A percentile compares a stretch with the other conserved stretches of the same genome.
phyloP scores from a whole-genome alignment of 1,284 basidiomycete species.

The Hymenochaete sp. region DNA sequence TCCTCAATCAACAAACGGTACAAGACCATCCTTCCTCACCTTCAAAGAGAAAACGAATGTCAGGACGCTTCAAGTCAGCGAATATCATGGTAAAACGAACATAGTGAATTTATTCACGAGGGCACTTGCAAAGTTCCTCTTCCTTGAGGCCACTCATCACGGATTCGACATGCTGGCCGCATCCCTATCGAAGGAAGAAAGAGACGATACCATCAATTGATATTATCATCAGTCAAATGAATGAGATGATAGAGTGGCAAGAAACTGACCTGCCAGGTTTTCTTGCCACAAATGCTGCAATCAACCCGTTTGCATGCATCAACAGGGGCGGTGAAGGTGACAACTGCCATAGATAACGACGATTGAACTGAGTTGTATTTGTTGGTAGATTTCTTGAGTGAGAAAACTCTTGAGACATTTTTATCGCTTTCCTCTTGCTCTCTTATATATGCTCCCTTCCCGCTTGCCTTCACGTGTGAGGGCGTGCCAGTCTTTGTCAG shows the following conservation, averaged over 20 bases:
- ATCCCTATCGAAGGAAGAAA: conserved; percentile 14
- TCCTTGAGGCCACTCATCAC: conserved; percentile 62
- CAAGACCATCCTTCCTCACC: conserved; percentile 5
- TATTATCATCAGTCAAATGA: background rate
- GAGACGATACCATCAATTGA: background rate
- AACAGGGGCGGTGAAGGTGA: conserved; percentile 29
- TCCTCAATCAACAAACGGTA: conserved; percentile 5
- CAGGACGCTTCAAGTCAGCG: conserved; percentile 23
- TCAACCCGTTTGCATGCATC: conserved; percentile 49
- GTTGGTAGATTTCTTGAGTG: too few relatives aligned
- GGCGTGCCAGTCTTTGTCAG: too few relatives aligned
- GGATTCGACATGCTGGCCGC: conserved; percentile 27
- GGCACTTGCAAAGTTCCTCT: conserved; percentile 58
- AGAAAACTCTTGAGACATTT: too few relatives aligned
- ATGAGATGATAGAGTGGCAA: conserved; percentile 9
- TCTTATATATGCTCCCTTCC: too few relatives aligned
- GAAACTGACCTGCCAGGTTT: conserved; percentile 59
- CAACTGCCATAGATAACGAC: conserved; percentile 4
- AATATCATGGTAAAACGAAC: background rate
- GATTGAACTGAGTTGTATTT: background rate
- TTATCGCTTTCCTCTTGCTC: too few relatives aligned
- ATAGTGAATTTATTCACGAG: conserved; percentile 23
- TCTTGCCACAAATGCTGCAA: conserved; percentile 59
- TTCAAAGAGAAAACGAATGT: background rate
- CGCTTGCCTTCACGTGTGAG: too few relatives aligned